These are phyloP conservation scores for Nigrospora oryzae DNA, from an alignment of 2,329 filamentous ascomycete genomes.

Conservation along the genomic window DNA sequence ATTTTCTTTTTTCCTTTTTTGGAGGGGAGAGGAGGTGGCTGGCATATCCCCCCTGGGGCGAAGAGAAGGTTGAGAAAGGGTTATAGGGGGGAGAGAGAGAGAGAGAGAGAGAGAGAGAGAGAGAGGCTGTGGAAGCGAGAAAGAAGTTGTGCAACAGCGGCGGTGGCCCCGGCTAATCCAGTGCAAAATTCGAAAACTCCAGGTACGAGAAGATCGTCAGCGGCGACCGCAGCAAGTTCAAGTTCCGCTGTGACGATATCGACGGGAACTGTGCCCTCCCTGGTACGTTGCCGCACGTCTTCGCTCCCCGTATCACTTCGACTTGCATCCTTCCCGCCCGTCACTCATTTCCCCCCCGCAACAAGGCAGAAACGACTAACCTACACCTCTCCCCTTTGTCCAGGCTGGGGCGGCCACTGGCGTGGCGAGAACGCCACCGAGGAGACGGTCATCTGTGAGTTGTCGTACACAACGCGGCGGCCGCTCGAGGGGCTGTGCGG, in stretches of 20 bases:
- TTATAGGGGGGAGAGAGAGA: too few relatives aligned
- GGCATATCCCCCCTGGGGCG: too few relatives aligned
- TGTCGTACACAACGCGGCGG: slow-evolving; percentile 50
- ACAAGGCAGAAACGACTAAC: background rate
- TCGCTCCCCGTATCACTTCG: too few relatives aligned
- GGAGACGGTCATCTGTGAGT: slow-evolving; percentile 62
- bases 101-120: too few relatives aligned
- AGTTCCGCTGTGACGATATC: slow-evolving; percentile 62
- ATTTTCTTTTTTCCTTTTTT: too few relatives aligned
- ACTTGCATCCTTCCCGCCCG: too few relatives aligned
- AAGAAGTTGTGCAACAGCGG: too few relatives aligned
- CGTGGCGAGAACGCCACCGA: slow-evolving; percentile 54
- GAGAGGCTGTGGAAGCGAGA: too few relatives aligned
- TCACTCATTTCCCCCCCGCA: background rate
- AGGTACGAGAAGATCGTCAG: slow-evolving; percentile 44
- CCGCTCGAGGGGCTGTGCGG: slow-evolving; percentile 52
- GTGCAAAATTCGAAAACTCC: background rate
- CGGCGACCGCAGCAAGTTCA: slow-evolving; percentile 45
- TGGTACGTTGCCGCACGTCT: slow-evolving; percentile 16
- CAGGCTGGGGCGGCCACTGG: slow-evolving; percentile 61
- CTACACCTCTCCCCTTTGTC: background rate
- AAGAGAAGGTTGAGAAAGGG: too few relatives aligned
- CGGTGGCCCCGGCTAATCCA: too few relatives aligned
- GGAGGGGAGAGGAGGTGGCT: background rate
- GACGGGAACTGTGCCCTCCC: slow-evolving; percentile 54